Base-by-base conservation (phyloP, 352 stramenopile genomes). In the Globisporangium carolinianum region DNA sequence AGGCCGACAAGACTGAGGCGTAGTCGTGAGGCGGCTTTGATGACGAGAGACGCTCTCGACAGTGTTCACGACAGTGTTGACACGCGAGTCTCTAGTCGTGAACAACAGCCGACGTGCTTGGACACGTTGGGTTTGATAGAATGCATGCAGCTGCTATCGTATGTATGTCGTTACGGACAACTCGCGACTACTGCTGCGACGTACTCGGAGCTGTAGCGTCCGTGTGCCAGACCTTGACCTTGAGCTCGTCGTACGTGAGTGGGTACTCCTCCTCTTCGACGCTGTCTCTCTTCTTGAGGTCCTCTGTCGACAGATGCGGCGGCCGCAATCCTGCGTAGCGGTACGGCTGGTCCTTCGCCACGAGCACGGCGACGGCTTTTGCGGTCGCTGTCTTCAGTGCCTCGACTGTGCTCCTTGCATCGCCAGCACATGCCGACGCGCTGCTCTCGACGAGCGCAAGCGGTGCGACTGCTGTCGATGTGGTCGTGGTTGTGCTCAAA, bases 201-300 rank as follows among this genome's bases (percentile, higher is more conserved):
- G 56, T 51, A 32, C 24, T 32, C 24, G 24, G 1, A 32, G 24
- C 24, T 32, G 24, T 32, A 32, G 24, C 24, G 35, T 88, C 71
- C 35, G 66, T 72, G 42, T 79, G 69, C 82, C 84, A 94, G 12
- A 91, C 82, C 65, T 90, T 89, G 47, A 76, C 72, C 68, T 94
- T 94, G 60, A 94, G 79, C 53, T 92, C 82, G 57, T 89, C 71
- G 68, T 94, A 92, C 10, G 78, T 92, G 10, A 92, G 75, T n/a
- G 84, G 82, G 51, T 94, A 94, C 56, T 90, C 82, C 58, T 94
- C 82, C 58, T 94, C 82, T 61, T 94, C 82, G 18, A 89, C 71
- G 53, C 84, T 88, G 69, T 92, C 84, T 60, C 90, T 91, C 62
- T 87, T 88, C 47, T 83, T 83, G 54, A 92, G 72, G 58, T 91